Conservation (phyloP, 1,284 basidiomycete species). For the Thelephora terrestris region DNA sequence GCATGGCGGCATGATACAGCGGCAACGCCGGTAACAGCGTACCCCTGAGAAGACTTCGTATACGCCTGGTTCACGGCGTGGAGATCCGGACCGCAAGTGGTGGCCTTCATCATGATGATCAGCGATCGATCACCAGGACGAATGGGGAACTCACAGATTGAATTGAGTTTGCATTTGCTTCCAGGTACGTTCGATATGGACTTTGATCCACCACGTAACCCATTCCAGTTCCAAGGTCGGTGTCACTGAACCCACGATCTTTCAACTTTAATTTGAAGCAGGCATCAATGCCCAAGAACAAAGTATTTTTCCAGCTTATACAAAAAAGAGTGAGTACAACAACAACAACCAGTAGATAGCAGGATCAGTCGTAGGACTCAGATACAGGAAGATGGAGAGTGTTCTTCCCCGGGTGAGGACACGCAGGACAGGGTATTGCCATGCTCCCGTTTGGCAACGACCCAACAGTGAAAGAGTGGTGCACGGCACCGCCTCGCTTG, state of each 20-base stretch:
- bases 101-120: neutral
- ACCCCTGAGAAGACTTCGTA: conserved; percentile 11
- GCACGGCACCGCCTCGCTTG: no score
- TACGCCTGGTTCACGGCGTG: neutral
- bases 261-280: conserved; percentile 19
- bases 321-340: no score
- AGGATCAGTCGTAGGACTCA: no score
- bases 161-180: neutral
- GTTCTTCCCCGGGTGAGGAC: no score
- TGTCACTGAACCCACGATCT: conserved; percentile 12
- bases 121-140: no score
- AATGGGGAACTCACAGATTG: no score
- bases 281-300: conserved; percentile 15
- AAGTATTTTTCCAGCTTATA: conserved; percentile 15
- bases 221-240: conserved; percentile 14
- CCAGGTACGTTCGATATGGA: conserved; percentile 7
- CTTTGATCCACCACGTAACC: conserved; percentile 16
- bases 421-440: no score
- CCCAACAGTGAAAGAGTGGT: no score
- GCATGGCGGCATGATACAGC: conserved; percentile 26
- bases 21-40: conserved; percentile 21
- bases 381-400: no score
- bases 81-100: neutral
- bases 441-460: no score
- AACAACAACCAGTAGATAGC: no score